Evolutionary conservation across 495 filamentous ascomycete species (phyloP), one percentile per base, ranked within the genome.

Genomic region (Clohesyomyces aquaticus): DNA sequence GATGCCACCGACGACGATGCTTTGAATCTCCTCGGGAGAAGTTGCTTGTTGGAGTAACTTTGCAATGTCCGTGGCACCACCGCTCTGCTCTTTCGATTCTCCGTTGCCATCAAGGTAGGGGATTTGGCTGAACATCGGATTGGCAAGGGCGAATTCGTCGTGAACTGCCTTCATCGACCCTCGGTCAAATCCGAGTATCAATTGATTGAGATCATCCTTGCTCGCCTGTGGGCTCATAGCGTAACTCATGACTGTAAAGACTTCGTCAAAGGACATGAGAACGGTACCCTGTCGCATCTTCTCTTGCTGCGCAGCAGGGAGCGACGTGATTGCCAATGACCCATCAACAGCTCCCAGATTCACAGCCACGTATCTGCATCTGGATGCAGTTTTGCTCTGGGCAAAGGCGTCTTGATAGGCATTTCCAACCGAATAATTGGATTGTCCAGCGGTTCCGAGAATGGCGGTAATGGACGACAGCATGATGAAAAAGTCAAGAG

Each of bases 401-500:
- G n/a, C 51, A 16, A 63, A 23, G 28, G 4, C 21, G 53, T 63
- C 53, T 16, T 19, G 50, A 27, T 23, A 63, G n/a, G 53, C 28
- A 29, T 63, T 63, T 16, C 14, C 53, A 12, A 53, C 49, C 19
- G 59, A 53, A 29, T 63, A 63, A 28, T 63, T 63, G 3, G 53
- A 28, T 28, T 63, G 53, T 10, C 18, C 49, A 4, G 8, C 18
- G 2, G 25, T 12, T 11, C 59, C 53, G 25, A 63, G 11, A 9
- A 63, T 52, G 19, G 53, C 59, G 53, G 32, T n/a, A 3, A 63
- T 4, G 3, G 53, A 58, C 2, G 59, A 63, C 2, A 63, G 59
- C 50, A 63, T 23, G 2, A 32, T 43, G 53, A 63, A 63, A 53
- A 59, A 63, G 53, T 66, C 63, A 3, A 66, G 58, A n/a, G n/a